Percentiles rank a stretch among this genome's conserved stretches.
Conservation (phyloP, 2,329 filamentous ascomycete genomes). For the Ophiostoma sp. region DNA sequence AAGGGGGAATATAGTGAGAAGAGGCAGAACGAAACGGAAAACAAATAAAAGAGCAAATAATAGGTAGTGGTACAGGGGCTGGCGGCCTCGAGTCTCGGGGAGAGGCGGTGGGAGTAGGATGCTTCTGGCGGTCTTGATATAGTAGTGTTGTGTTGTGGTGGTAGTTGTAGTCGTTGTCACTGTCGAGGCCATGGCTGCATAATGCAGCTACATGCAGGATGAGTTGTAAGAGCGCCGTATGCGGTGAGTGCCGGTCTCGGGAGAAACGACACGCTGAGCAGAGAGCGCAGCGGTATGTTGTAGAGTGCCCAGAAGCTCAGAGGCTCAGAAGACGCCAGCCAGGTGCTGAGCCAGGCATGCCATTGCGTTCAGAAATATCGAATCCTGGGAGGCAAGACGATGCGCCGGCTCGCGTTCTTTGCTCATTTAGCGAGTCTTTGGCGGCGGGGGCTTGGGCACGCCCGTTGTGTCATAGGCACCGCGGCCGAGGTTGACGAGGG, state of each 20-base stretch:
- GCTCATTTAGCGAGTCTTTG: slow-evolving; percentile 33
- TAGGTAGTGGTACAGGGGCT: slow-evolving; percentile 20
- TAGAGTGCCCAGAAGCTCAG: not conserved
- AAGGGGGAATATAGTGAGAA: slow-evolving; percentile 21
- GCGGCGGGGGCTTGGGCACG: slow-evolving; percentile 36
- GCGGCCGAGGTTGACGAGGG: slow-evolving; percentile 34
- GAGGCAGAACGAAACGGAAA: not conserved
- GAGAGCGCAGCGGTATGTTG: too few species aligned
- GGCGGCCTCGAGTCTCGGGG: slow-evolving; percentile 1
- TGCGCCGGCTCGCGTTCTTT: not conserved
- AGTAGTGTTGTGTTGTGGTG: not conserved
- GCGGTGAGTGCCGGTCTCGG: slow-evolving; percentile 19
- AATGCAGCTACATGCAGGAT: slow-evolving; percentile 22
- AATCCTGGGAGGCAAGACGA: not conserved
- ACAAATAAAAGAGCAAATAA: not conserved
- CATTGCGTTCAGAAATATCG: not conserved
- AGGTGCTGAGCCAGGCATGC: not conserved
- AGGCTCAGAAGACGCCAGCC: not conserved
- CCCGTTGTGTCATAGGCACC: slow-evolving; percentile 38
- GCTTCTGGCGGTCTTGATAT: not conserved
- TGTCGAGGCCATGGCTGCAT: not conserved
- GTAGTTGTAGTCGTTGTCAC: not conserved
- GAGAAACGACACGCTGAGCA: not conserved
- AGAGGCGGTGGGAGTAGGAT: not conserved
- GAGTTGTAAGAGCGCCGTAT: slow-evolving; percentile 15